Conservation (phyloP, 2,329 filamentous ascomycete genomes). For the Clonostachys sp. region DNA sequence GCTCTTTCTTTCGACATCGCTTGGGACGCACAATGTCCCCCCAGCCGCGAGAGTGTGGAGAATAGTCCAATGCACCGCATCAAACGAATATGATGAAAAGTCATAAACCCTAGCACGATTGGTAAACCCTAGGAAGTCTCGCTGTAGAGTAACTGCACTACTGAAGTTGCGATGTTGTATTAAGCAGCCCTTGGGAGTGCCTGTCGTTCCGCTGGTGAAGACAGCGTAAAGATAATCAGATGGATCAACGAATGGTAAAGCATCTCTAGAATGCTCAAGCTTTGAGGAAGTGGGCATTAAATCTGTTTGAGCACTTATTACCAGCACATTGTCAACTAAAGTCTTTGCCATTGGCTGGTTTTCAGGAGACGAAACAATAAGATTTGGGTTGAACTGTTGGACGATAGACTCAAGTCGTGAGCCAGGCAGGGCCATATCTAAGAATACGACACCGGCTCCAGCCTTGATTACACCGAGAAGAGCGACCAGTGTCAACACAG, state of each 20-base stretch:
- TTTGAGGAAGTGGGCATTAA: background rate
- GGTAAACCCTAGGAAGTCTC: background rate
- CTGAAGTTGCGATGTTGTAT: slow-evolving; percentile 11
- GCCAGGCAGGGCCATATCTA: slow-evolving; percentile 26
- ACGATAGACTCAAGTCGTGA: slow-evolving; percentile 2
- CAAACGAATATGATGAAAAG: slow-evolving; percentile 7
- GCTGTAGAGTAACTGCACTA: slow-evolving; percentile 2
- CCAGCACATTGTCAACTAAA: background rate
- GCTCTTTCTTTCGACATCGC: slow-evolving; percentile 6
- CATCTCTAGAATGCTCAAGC: background rate
- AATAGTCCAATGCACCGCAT: slow-evolving; percentile 3
- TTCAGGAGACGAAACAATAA: slow-evolving; percentile 2
- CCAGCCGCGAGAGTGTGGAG: slow-evolving; percentile 4
- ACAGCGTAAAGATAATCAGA: slow-evolving; percentile 5
- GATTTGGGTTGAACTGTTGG: slow-evolving; percentile 1
- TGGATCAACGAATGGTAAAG: background rate
- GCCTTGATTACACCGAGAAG: slow-evolving; percentile 25
- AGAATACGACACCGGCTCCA: slow-evolving; percentile 18
- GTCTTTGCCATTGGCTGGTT: background rate
- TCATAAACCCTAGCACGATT: background rate
- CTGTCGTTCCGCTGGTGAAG: slow-evolving; percentile 9
- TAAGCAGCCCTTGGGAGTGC: slow-evolving; percentile 13
- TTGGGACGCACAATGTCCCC: slow-evolving; percentile 8
- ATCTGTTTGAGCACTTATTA: background rate
- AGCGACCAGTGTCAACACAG: slow-evolving; percentile 21